phyloP scores from a whole-genome alignment of 176 grass and related monocot species.

The Carex pumila region DNA sequence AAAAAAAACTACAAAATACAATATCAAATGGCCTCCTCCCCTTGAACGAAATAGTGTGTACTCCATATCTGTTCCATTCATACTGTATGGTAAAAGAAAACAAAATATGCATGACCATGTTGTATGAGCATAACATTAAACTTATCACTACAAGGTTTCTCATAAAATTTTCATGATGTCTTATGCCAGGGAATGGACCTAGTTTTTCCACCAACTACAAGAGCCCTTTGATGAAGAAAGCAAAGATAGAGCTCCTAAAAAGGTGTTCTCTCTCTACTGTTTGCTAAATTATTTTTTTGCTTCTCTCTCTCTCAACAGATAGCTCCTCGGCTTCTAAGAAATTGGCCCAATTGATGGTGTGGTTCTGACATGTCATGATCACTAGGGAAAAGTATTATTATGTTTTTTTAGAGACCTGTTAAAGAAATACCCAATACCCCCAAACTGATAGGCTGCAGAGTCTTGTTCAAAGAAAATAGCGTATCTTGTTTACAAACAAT shows the following conservation, averaged over 20 bases:
- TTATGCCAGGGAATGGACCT: slow-evolving; percentile 24
- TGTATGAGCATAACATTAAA: neutral
- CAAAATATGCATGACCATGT: neutral
- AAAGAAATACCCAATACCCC: neutral
- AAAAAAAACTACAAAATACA: neutral
- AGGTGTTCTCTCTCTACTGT: slow-evolving; percentile 9
- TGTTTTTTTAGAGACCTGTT: neutral
- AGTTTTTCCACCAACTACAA: slow-evolving; percentile 26
- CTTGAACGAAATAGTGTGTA: neutral
- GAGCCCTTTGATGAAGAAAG: slow-evolving; percentile 45
- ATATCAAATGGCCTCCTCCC: neutral
- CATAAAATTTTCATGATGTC: neutral
- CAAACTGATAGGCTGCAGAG: neutral
- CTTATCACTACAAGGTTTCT: neutral
- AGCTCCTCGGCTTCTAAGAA: neutral
- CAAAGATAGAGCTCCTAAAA: slow-evolving; percentile 35
- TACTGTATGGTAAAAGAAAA: neutral
- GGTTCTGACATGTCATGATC: neutral
- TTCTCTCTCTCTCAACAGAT: neutral
- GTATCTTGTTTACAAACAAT: neutral
- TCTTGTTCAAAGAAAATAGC: neutral
- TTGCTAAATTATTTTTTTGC: neutral
- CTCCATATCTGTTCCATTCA: neutral
- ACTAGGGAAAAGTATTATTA: neutral
- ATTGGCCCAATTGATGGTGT: neutral